Evolutionary conservation across 2,329 filamentous ascomycete genomes (phyloP).

Genomic region (Raffaelea deltoideospora): DNA sequence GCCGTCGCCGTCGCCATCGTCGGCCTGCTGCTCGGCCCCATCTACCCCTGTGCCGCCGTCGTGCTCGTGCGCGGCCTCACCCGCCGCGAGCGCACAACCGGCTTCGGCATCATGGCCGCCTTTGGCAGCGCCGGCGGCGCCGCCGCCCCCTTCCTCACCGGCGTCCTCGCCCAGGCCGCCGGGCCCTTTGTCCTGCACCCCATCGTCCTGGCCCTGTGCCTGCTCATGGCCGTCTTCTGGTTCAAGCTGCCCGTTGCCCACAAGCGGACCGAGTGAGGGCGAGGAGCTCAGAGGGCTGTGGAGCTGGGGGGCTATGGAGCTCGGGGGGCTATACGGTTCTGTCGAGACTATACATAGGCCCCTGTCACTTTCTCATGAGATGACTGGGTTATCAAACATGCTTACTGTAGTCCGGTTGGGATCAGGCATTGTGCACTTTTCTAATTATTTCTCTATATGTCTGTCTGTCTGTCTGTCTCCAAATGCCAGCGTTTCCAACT

Average conservation of each 20-base stretch:
- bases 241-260: conserved; percentile 36
- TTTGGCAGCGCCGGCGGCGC: conserved; percentile 57
- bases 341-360: too few species aligned
- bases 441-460: too few species aligned
- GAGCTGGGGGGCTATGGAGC: too few species aligned
- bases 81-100: conserved; percentile 42
- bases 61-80: conserved; percentile 48
- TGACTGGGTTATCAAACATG: too few species aligned
- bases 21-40: conserved; percentile 60
- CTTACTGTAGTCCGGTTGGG: too few species aligned
- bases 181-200: conserved; percentile 53
- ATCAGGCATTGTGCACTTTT: too few species aligned
- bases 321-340: too few species aligned
- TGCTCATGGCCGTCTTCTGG: conserved; percentile 52
- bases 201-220: conserved; percentile 51
- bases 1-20: conserved; percentile 54
- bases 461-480: too few species aligned
- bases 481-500: too few species aligned
- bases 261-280: conserved; percentile 51
- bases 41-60: conserved; percentile 59
- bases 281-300: too few species aligned
- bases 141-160: conserved; percentile 50
- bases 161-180: conserved; percentile 43
- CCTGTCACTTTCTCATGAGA: too few species aligned
- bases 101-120: conserved; percentile 52